Conservation (phyloP, 2,329 filamentous ascomycete genomes). For the Fusarium sp. region DNA sequence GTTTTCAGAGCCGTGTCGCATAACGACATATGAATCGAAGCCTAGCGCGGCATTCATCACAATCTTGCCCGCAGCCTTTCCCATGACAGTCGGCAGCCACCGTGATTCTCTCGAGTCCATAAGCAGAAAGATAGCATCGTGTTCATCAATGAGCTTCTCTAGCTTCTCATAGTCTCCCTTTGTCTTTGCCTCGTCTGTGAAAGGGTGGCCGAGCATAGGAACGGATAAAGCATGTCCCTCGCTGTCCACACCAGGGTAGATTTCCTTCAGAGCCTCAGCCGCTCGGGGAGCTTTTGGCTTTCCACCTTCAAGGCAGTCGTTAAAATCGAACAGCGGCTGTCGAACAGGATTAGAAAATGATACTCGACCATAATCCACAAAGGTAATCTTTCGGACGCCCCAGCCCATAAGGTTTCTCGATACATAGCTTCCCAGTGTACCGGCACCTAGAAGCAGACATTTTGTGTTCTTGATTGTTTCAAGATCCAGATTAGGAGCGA, state of each 20-base stretch:
- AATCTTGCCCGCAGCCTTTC: slow-evolving; percentile 91
- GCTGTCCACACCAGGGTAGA: slow-evolving; percentile 91
- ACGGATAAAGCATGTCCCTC: slow-evolving; percentile 86
- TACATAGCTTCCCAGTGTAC: slow-evolving; percentile 94
- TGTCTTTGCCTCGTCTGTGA: slow-evolving; percentile 78
- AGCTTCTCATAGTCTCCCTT: slow-evolving; percentile 83
- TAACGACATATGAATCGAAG: slow-evolving; percentile 97
- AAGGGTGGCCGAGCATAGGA: slow-evolving; percentile 95
- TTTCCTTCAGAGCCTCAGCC: slow-evolving; percentile 83
- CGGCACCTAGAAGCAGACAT: slow-evolving; percentile 91
- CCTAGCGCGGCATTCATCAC: slow-evolving; percentile 97
- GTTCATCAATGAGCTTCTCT: slow-evolving; percentile 80
- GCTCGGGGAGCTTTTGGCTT: slow-evolving; percentile 86
- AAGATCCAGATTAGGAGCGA: slow-evolving; percentile 88
- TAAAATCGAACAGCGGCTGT: slow-evolving; percentile 91
- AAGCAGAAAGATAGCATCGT: slow-evolving; percentile 95
- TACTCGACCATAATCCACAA: slow-evolving; percentile 93
- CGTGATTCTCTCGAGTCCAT: slow-evolving; percentile 97
- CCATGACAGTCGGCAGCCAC: slow-evolving; percentile 97
- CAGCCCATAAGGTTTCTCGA: slow-evolving; percentile 93
- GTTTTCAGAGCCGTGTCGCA: slow-evolving; percentile 87
- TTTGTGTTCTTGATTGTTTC: slow-evolving; percentile 91
- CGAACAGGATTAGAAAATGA: slow-evolving; percentile 97
- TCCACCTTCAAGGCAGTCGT: slow-evolving; percentile 89
- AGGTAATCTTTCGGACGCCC: slow-evolving; percentile 95